A percentile compares a stretch with the other conserved stretches of the same genome.
phyloP scores from a whole-genome alignment of 495 filamentous ascomycete species.

The Tuber microsphaerosporum region DNA sequence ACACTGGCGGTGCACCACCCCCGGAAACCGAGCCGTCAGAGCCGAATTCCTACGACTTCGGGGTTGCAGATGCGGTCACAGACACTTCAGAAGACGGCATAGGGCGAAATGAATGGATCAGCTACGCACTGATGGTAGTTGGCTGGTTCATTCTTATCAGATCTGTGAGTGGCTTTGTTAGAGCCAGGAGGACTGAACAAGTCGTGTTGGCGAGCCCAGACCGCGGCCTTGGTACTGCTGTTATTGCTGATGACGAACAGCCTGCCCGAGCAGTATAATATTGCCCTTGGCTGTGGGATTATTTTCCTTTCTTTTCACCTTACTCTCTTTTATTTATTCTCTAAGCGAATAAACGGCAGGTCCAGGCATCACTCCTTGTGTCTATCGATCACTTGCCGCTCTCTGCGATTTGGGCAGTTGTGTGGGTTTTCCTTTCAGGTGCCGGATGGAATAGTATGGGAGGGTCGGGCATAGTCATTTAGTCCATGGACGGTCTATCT shows the following conservation, averaged over 20 bases:
- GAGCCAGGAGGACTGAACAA: slow-evolving; percentile 80
- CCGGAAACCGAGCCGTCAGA: slow-evolving; percentile 61
- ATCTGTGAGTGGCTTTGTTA: slow-evolving; percentile 78
- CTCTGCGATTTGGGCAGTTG: slow-evolving; percentile 3
- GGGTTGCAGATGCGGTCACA: slow-evolving; percentile 56
- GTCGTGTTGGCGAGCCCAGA: slow-evolving; percentile 91
- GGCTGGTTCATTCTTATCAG: slow-evolving; percentile 96
- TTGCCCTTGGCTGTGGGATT: background rate
- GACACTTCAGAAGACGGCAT: slow-evolving; percentile 39
- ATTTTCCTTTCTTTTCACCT: background rate
- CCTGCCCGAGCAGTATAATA: slow-evolving; percentile 71
- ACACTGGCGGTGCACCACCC: slow-evolving; percentile 45
- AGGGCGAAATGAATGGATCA: slow-evolving; percentile 69
- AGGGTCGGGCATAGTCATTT: background rate
- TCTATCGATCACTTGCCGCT: slow-evolving; percentile 5
- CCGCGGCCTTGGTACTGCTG: slow-evolving; percentile 71
- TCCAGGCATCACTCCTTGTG: slow-evolving; percentile 8
- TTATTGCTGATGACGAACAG: slow-evolving; percentile 81
- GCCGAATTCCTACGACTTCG: slow-evolving; percentile 84
- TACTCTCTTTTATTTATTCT: slow-evolving; percentile 14
- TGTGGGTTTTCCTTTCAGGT: slow-evolving; percentile 6
- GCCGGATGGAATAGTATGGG: background rate
- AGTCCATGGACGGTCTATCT: background rate
- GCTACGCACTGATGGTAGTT: slow-evolving; percentile 93
- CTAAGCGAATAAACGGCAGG: slow-evolving; percentile 10